phyloP scores from a whole-genome alignment of 2,329 filamentous ascomycete genomes.

The Lithohypha guttulata region DNA sequence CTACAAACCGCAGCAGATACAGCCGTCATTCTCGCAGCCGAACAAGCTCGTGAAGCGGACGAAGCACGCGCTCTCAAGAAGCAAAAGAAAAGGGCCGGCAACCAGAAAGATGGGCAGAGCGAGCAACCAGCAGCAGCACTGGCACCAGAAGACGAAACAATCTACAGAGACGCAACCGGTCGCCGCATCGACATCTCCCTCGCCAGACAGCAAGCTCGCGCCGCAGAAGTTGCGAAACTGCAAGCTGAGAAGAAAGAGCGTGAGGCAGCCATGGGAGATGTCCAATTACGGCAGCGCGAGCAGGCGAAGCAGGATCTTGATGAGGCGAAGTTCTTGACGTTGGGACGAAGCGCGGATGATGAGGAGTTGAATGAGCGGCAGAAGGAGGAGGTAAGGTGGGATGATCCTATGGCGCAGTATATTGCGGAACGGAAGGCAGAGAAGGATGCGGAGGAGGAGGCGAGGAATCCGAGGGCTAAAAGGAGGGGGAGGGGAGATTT shows the following conservation, averaged over 20 bases:
- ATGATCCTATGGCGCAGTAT: slow-evolving; percentile 83
- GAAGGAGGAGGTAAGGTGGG: slow-evolving; percentile 70
- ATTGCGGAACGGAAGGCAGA: slow-evolving; percentile 43
- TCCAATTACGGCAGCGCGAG: slow-evolving; percentile 61
- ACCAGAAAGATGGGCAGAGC: slow-evolving; percentile 30
- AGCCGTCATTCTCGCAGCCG: slow-evolving; percentile 54
- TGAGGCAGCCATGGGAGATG: slow-evolving; percentile 69
- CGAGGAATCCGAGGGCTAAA: slow-evolving; percentile 54
- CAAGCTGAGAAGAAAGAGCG: slow-evolving; percentile 53
- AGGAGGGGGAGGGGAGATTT: slow-evolving; percentile 22
- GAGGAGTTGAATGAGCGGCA: slow-evolving; percentile 74
- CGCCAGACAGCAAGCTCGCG: slow-evolving; percentile 77
- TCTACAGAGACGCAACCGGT: slow-evolving; percentile 90
- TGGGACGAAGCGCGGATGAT: slow-evolving; percentile 77
- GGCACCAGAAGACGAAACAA: slow-evolving; percentile 59
- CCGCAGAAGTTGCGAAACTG: slow-evolving; percentile 61
- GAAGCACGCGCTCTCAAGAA: background rate
- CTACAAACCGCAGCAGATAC: slow-evolving; percentile 76
- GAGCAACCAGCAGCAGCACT: slow-evolving; percentile 27
- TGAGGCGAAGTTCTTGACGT: slow-evolving; percentile 70
- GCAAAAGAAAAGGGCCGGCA: slow-evolving; percentile 9
- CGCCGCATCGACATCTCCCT: slow-evolving; percentile 87
- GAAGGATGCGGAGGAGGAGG: slow-evolving; percentile 32
- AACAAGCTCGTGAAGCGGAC: slow-evolving; percentile 35
- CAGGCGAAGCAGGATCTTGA: slow-evolving; percentile 56